Conservation (phyloP, 2,329 filamentous ascomycete genomes). For the Clarireedia monteithiana region DNA sequence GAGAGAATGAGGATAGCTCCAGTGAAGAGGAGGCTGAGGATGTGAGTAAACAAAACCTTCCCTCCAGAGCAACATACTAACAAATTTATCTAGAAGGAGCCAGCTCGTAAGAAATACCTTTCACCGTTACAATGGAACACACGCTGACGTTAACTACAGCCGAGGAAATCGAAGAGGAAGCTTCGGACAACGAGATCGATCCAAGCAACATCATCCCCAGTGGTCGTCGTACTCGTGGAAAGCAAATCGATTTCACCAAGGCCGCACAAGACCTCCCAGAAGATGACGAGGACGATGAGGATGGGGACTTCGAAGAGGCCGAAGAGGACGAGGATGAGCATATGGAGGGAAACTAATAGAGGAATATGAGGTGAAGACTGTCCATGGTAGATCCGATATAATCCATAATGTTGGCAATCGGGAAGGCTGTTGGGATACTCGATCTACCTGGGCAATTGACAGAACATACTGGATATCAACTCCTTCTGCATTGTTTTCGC, state of each 20-base stretch:
- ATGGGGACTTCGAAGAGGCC: constrained; percentile 55
- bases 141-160: constrained; percentile 24
- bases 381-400: constrained; percentile 8
- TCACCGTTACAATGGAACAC: constrained; percentile 3
- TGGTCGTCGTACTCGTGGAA: constrained; percentile 81
- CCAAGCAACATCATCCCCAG: constrained; percentile 75
- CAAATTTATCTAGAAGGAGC: constrained; percentile 11
- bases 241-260: constrained; percentile 88
- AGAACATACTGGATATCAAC: constrained; percentile 13
- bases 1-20: constrained; percentile 49
- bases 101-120: constrained; percentile 21
- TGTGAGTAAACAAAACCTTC: constrained; percentile 35
- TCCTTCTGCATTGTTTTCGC: constrained; percentile 8
- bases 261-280: constrained; percentile 72
- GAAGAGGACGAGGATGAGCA: constrained; percentile 62
- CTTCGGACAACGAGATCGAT: constrained; percentile 88
- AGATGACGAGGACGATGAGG: constrained; percentile 76
- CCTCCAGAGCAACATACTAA: constrained; percentile 6
- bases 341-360: constrained; percentile 50
- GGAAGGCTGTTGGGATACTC: constrained; percentile 8
- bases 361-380: neutral
- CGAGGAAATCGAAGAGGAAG: constrained; percentile 66
- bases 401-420: constrained; percentile 12
- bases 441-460: constrained; percentile 4
- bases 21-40: constrained; percentile 62